Evolutionary conservation across 2,329 filamentous ascomycete species (phyloP), one percentile per base, ranked within the genome.

Genomic region (Falciphora oryzae): DNA sequence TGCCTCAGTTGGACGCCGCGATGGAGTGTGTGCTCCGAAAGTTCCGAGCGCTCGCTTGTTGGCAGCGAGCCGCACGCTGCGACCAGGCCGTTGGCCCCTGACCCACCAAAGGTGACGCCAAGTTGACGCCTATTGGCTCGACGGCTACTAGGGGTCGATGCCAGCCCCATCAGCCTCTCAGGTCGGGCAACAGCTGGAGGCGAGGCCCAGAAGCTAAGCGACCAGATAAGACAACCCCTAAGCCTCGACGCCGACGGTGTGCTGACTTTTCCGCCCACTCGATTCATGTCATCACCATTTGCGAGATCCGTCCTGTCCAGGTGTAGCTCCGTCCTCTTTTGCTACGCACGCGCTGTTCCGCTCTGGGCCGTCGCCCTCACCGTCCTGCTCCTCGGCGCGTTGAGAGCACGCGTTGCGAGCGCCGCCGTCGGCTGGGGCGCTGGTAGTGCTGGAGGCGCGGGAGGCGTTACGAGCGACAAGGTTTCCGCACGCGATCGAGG

Each of bases 251-350:
- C 18, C 44, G 44, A 4, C 22, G 7, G 7, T n/a, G 7, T 11
- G 14, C 22, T 7, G 18, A 5, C 22, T 53, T n/a, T n/a, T 53
- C 44, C 22, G 22, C 4, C 44, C 22, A 11, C 2, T n/a, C 14
- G 35, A 63, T 63, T 59, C n/a, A 63, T 63, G 62, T 63, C 62
- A 28, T 63, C 62, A n/a, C 62, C 62, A n/a, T 28, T 63, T 44
- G 32, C 59, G 22, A 35, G 62, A 14, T 65, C 64, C 53, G 18
- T 78, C 61, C 70, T 77, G 63, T 71, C 76, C 59, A 78, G 77
- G 77, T 81, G 80, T 71, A 77, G 76, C 53, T 77, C 70, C 66
- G 78, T 77, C 1, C 68, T 78, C 65, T 67, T 79, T 68, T 81
- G 79, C 70, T 69, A 77, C 66, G 67, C 76, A 28, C 76, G 78